Conservation (phyloP, 208 protist species). For the Crithidia brevicula region DNA sequence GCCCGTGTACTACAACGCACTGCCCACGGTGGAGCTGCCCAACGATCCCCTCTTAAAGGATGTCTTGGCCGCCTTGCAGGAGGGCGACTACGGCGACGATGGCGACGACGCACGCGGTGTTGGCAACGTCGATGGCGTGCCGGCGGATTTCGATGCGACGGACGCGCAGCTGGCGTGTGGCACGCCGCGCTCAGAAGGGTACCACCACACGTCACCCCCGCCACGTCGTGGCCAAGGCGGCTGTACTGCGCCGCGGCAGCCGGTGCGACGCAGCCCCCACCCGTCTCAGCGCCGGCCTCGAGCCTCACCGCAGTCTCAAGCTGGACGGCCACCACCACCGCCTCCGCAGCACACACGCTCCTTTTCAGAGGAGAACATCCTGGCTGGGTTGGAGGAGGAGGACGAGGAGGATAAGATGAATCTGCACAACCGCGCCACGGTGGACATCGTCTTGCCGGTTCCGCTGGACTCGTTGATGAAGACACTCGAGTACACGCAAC, state of each 20-base stretch:
- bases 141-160: neutral
- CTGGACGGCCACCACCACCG: neutral
- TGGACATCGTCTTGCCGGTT: conserved; percentile 68
- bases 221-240: neutral
- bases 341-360: conserved; percentile 10
- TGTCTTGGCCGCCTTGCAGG: conserved; percentile 18
- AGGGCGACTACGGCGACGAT: neutral
- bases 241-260: neutral
- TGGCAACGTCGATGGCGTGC: neutral
- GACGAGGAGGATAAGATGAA: conserved; percentile 66
- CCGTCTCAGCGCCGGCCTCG: neutral
- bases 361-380: conserved; percentile 13
- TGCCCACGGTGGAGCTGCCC: conserved; percentile 12
- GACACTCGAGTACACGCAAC: conserved; percentile 48
- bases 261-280: neutral
- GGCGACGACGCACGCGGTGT: neutral
- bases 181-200: neutral
- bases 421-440: conserved; percentile 66
- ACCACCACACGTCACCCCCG: neutral
- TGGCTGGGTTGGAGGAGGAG: conserved; percentile 29
- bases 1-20: conserved; percentile 27
- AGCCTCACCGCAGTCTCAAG: no score
- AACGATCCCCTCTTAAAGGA: conserved; percentile 32
- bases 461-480: conserved; percentile 63
- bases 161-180: neutral